Evolutionary conservation across 495 filamentous ascomycete species (phyloP).

Genomic region (Copromyces sp.): DNA sequence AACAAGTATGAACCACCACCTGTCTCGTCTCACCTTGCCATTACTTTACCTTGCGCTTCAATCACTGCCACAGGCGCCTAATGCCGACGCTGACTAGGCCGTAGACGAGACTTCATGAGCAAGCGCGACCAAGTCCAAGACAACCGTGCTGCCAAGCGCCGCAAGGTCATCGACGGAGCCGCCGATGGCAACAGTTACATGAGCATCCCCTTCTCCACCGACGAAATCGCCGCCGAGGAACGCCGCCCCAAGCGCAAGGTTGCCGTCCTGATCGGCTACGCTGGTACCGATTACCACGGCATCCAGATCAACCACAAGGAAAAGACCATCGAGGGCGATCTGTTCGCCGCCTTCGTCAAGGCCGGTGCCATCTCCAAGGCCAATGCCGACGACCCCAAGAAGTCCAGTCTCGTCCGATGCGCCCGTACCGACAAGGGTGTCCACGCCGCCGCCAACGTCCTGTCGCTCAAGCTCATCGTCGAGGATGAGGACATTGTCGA

Average conservation of each 20-base stretch:
- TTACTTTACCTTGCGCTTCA: too few species aligned
- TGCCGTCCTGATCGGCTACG: slow-evolving; percentile 88
- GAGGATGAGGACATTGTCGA: slow-evolving; percentile 79
- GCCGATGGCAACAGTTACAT: slow-evolving; percentile 25
- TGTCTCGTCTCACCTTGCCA: neutral
- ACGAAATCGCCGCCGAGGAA: slow-evolving; percentile 76
- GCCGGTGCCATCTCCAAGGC: slow-evolving; percentile 92
- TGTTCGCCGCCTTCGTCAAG: slow-evolving; percentile 81
- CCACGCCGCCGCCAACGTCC: slow-evolving; percentile 91
- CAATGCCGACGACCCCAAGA: slow-evolving; percentile 92
- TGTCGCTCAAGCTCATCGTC: slow-evolving; percentile 90
- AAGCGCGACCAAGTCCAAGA: slow-evolving; percentile 52
- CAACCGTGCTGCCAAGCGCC: slow-evolving; percentile 47
- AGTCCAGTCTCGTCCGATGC: slow-evolving; percentile 87
- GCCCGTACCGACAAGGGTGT: slow-evolving; percentile 97
- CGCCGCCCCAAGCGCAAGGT: slow-evolving; percentile 90
- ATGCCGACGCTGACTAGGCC: slow-evolving; percentile 22
- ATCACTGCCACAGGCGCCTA: slow-evolving; percentile 1
- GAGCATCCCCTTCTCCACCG: slow-evolving; percentile 38
- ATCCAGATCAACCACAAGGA: slow-evolving; percentile 75
- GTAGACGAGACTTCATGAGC: slow-evolving; percentile 30
- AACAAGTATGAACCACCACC: slow-evolving; percentile 11
- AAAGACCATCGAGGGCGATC: slow-evolving; percentile 94
- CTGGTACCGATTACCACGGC: slow-evolving; percentile 92
- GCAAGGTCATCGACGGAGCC: slow-evolving; percentile 34